Evolutionary conservation across 73 alveolate genomes (phyloP).

Genomic region (Breviolum minutum): DNA sequence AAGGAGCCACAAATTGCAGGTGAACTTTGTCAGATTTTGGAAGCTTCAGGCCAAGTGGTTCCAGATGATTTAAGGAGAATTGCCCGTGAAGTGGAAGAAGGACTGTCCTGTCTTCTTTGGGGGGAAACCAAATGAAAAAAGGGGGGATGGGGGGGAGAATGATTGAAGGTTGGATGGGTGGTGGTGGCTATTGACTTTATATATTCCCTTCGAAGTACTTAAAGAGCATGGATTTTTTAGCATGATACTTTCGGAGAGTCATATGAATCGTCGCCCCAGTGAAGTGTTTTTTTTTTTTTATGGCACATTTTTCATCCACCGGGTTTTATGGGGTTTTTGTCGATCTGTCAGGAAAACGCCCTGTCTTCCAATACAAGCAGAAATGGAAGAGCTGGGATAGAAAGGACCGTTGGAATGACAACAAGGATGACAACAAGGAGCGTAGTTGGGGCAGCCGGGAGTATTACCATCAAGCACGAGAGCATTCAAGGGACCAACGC

Average conservation of each 20-base stretch:
- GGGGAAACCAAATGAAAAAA: too few species aligned
- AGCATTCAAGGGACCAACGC: background rate
- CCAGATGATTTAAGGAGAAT: background rate
- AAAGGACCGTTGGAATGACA: background rate
- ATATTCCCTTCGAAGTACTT: too few species aligned
- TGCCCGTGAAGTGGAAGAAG: slow-evolving; percentile 18
- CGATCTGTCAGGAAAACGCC: background rate
- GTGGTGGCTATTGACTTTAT: background rate
- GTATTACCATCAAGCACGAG: background rate
- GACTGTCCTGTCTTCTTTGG: background rate
- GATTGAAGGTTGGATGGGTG: background rate
- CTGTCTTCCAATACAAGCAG: background rate
- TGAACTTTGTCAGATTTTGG: slow-evolving; percentile 1
- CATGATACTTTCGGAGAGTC: too few species aligned
- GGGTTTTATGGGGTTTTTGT: too few species aligned
- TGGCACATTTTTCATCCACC: too few species aligned
- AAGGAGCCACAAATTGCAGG: slow-evolving; percentile 41
- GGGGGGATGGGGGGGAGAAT: background rate
- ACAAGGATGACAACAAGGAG: background rate
- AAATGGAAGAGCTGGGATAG: background rate
- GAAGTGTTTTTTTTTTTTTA: too few species aligned
- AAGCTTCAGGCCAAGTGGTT: slow-evolving; percentile 19
- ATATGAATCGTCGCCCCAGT: too few species aligned
- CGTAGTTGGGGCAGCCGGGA: background rate
- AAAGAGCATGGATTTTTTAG: too few species aligned